Percentiles rank a stretch among this genome's conserved stretches.
Evolutionary conservation across 768 basidiomycete species (phyloP).

Genomic region (Serendipita indica): DNA sequence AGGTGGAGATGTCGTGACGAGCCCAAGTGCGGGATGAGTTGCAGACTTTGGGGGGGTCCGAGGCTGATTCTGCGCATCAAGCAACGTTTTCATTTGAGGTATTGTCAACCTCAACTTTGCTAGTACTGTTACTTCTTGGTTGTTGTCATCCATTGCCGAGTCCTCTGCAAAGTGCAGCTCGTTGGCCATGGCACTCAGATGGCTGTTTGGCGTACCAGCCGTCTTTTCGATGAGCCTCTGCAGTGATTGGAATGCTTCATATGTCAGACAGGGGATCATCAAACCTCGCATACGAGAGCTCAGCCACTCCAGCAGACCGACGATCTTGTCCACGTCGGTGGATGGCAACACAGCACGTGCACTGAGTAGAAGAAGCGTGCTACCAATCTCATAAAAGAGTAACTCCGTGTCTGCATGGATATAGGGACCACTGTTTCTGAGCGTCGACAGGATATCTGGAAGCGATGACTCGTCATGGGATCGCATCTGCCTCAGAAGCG

Average conservation of each 20-base stretch:
- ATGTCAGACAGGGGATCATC: neutral
- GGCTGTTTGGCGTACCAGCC: neutral
- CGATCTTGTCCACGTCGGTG: neutral
- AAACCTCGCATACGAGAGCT: neutral
- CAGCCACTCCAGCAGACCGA: neutral
- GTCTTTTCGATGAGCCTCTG: neutral
- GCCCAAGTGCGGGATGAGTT: conserved; percentile 46
- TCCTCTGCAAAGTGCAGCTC: conserved; percentile 2
- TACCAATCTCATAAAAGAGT: neutral
- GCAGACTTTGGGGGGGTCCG: conserved; percentile 26
- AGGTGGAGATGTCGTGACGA: conserved; percentile 54
- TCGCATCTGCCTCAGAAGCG: neutral
- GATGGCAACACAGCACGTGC: neutral
- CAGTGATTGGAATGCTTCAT: neutral
- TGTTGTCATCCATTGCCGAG: neutral
- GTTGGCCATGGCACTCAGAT: neutral
- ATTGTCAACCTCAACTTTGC: neutral
- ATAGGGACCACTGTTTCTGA: neutral
- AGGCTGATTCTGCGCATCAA: neutral
- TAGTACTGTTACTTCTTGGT: neutral
- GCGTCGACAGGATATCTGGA: neutral
- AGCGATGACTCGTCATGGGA: neutral
- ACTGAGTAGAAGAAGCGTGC: neutral
- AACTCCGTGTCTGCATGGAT: neutral
- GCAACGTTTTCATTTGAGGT: neutral